Conservation (phyloP, 2,329 filamentous ascomycete genomes). For the Epichloe coenophiala region DNA sequence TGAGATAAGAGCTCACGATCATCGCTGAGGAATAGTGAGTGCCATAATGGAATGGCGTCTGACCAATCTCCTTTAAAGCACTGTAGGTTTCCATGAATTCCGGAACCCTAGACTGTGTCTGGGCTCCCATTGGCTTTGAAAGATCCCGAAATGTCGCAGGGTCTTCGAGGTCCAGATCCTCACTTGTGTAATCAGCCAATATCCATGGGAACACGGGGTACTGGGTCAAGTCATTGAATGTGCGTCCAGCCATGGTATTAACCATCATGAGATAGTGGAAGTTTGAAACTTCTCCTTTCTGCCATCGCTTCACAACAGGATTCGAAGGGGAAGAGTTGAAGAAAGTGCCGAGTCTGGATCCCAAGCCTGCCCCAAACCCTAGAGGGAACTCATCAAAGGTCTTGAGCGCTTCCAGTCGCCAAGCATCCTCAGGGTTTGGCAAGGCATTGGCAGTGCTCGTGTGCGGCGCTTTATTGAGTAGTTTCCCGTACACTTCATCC, state of each 20-base stretch:
- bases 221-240: slow-evolving; percentile 95
- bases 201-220: slow-evolving; percentile 99
- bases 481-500: slow-evolving; percentile 67
- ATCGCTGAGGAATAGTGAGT: slow-evolving; percentile 98
- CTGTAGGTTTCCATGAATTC: slow-evolving; percentile 77
- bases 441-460: slow-evolving; percentile 56
- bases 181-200: slow-evolving; percentile 86
- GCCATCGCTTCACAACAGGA: slow-evolving; percentile 78
- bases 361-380: slow-evolving; percentile 63
- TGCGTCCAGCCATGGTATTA: slow-evolving; percentile 92
- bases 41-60: slow-evolving; percentile 90
- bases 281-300: slow-evolving; percentile 90
- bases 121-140: slow-evolving; percentile 92
- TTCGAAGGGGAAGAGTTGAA: slow-evolving; percentile 76
- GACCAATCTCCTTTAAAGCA: slow-evolving; percentile 81
- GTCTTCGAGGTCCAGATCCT: slow-evolving; percentile 76
- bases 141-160: slow-evolving; percentile 80
- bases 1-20: slow-evolving; percentile 95
- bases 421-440: slow-evolving; percentile 72
- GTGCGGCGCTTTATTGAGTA: slow-evolving; percentile 68
- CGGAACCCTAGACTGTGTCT: slow-evolving; percentile 59
- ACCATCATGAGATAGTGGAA: slow-evolving; percentile 98
- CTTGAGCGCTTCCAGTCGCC: slow-evolving; percentile 78
- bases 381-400: slow-evolving; percentile 46
- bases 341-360: slow-evolving; percentile 81